Conservation (phyloP, 331 rosid genomes). For the Acacia concinna region DNA sequence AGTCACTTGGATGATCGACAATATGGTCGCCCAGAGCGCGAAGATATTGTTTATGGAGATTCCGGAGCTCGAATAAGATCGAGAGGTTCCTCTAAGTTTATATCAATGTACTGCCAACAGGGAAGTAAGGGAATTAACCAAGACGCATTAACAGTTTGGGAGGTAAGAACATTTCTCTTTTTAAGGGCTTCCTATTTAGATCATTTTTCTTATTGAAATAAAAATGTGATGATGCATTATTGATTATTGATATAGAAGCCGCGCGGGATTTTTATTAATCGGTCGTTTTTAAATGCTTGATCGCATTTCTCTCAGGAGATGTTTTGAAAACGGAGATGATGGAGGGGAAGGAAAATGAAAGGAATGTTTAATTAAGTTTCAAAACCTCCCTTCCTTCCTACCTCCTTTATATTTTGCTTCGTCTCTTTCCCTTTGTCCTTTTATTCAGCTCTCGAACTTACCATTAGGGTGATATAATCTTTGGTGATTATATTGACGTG, state of each 20-base stretch:
- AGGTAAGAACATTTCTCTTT: constrained; percentile 51
- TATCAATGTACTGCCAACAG: constrained; percentile 67
- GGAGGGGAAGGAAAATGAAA: not conserved
- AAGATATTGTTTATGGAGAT: constrained; percentile 29
- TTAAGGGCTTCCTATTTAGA: not conserved
- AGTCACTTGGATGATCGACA: constrained; percentile 18
- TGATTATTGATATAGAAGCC: not conserved
- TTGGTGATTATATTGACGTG: not conserved
- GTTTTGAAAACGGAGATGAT: not conserved
- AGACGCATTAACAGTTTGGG: constrained; percentile 85
- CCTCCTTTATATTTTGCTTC: not conserved
- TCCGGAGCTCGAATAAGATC: constrained; percentile 45
- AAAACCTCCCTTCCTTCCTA: not conserved
- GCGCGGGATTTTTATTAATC: not conserved
- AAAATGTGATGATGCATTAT: not conserved
- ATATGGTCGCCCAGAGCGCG: not conserved
- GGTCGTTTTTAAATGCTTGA: not conserved
- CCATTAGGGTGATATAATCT: not conserved
- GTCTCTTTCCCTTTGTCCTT: not conserved
- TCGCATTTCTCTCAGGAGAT: not conserved
- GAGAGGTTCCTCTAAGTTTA: constrained; percentile 51
- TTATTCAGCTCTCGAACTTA: not conserved
- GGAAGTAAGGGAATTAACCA: constrained; percentile 84
- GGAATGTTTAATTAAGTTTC: not conserved
- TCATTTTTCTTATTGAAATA: not conserved